Evolutionary conservation across 2,329 filamentous ascomycete species (phyloP).

Genomic region (Clathrospora elynae): DNA sequence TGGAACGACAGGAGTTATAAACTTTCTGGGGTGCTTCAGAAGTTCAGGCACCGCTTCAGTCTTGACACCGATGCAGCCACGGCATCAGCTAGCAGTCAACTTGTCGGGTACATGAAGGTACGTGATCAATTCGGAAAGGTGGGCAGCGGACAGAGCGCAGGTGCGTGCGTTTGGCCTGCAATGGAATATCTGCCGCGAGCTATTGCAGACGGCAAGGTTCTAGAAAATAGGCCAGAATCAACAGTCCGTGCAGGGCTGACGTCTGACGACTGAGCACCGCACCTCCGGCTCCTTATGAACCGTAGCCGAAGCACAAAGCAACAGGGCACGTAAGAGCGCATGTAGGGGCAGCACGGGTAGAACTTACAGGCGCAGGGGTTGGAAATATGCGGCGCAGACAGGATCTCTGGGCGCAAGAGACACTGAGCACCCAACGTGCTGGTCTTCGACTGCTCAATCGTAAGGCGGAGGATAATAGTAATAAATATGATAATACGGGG

Average conservation of each 20-base stretch:
- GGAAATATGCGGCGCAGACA: slow-evolving; percentile 38
- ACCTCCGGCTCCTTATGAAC: slow-evolving; percentile 41
- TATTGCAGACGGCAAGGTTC: slow-evolving; percentile 45
- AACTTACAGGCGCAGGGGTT: slow-evolving; percentile 39
- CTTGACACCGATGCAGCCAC: slow-evolving; percentile 40
- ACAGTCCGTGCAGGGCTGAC: slow-evolving; percentile 49
- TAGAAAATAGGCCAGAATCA: slow-evolving; percentile 42
- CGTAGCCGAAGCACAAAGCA: slow-evolving; percentile 40
- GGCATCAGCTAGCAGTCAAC: slow-evolving; percentile 40
- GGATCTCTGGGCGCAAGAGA: slow-evolving; percentile 29
- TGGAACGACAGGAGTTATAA: slow-evolving; percentile 39
- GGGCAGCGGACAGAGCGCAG: slow-evolving; percentile 38
- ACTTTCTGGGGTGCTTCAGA: slow-evolving; percentile 28
- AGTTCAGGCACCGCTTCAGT: slow-evolving; percentile 33
- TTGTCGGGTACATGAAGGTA: slow-evolving; percentile 40
- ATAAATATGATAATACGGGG: slow-evolving; percentile 40
- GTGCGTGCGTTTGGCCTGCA: slow-evolving; percentile 43
- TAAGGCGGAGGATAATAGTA: slow-evolving; percentile 39
- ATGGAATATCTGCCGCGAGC: slow-evolving; percentile 39
- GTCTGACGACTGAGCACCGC: slow-evolving; percentile 46
- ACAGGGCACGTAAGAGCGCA: slow-evolving; percentile 33
- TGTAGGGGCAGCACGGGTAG: slow-evolving; percentile 31
- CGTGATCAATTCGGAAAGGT: slow-evolving; percentile 31
- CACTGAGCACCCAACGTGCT: slow-evolving; percentile 33
- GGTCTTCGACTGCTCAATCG: slow-evolving; percentile 26